A percentile compares a stretch with the other conserved stretches of the same genome.
Evolutionary conservation across 148 eudicot species (phyloP).

Genomic region (Oxyria digyna): DNA sequence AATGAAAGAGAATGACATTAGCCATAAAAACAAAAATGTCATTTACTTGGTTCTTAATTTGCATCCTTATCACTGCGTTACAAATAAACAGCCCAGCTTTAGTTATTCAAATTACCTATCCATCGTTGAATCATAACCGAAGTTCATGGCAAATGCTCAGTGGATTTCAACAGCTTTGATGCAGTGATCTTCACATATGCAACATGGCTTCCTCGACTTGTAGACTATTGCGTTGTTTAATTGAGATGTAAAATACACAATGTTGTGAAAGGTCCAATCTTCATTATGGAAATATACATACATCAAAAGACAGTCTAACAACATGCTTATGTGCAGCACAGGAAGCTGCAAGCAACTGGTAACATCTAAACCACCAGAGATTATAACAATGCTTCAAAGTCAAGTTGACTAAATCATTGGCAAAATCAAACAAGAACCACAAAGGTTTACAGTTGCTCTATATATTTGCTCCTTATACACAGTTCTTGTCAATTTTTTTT

Average conservation of each 20-base stretch:
- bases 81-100: neutral
- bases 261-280: slow-evolving; percentile 29
- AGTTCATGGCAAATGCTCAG: slow-evolving; percentile 23
- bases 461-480: slow-evolving; percentile 26
- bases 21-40: neutral
- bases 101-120: slow-evolving; percentile 41
- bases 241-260: slow-evolving; percentile 36
- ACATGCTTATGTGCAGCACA: slow-evolving; percentile 83
- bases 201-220: slow-evolving; percentile 35
- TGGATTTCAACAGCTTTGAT: slow-evolving; percentile 58
- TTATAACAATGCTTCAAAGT: slow-evolving; percentile 10
- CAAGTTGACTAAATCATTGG: slow-evolving; percentile 5
- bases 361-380: slow-evolving; percentile 46
- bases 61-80: neutral
- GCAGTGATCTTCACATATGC: slow-evolving; percentile 39
- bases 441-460: slow-evolving; percentile 12
- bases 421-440: slow-evolving; percentile 13
- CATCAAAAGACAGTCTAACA: slow-evolving; percentile 38
- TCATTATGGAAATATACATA: slow-evolving; percentile 44
- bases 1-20: slow-evolving; percentile 1
- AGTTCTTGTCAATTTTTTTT: slow-evolving; percentile 11
- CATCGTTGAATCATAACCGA: slow-evolving; percentile 26
- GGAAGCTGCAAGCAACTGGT: slow-evolving; percentile 60
- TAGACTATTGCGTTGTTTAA: slow-evolving; percentile 19
- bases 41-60: neutral